Conservation (phyloP, 768 basidiomycete genomes). For the Daedaleopsis nitida region DNA sequence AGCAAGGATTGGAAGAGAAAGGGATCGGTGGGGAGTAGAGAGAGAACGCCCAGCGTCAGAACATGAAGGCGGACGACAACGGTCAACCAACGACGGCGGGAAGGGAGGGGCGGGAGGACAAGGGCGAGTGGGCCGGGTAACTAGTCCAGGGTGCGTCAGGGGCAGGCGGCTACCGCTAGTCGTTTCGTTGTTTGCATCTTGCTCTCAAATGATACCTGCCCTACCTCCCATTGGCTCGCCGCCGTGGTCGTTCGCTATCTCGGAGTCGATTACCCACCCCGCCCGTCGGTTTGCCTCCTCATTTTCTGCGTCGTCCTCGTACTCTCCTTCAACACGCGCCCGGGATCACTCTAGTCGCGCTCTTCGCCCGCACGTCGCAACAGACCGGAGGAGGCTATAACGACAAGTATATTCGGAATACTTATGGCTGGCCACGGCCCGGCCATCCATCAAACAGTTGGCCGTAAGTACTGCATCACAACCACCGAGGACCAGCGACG, state of each 20-base stretch:
- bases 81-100: not conserved
- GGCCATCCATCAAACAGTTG: not conserved
- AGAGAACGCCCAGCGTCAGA: slow-evolving; percentile 24
- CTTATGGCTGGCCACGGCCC: not conserved
- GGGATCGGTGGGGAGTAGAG: not conserved
- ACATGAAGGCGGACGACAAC: slow-evolving; percentile 23
- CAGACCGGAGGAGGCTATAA: too few species aligned
- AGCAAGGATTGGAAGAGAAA: not conserved
- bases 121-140: not conserved
- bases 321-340: not conserved
- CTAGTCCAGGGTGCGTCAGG: not conserved
- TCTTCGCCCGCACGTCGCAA: not conserved
- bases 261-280: not conserved
- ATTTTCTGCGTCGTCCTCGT: not conserved
- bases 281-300: not conserved
- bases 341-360: not conserved
- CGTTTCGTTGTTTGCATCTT: not conserved
- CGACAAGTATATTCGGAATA: too few species aligned
- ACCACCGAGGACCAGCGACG: not conserved
- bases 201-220: not conserved
- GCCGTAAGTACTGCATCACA: not conserved
- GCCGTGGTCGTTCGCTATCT: not conserved
- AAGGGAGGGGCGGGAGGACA: not conserved
- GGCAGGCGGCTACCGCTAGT: slow-evolving; percentile 12
- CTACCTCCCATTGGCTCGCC: not conserved